Conservation (phyloP, 257 asterid species). For the Solanum appendiculatum region DNA sequence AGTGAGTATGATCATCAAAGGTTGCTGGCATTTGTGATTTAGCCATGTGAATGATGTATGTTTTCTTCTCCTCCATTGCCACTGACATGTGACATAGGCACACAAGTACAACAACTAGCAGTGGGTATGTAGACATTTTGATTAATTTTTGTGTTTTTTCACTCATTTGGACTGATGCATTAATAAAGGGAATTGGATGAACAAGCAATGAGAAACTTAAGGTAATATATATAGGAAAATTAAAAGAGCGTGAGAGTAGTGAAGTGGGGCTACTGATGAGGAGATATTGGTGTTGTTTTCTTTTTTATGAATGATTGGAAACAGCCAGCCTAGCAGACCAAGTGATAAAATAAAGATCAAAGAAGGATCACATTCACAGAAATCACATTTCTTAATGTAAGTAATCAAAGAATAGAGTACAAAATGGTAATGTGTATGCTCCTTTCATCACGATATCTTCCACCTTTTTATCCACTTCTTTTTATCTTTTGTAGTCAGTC, state of each 20-base stretch:
- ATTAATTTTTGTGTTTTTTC: neutral
- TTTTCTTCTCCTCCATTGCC: constrained; percentile 17
- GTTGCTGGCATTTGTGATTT: constrained; percentile 58
- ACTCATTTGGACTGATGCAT: neutral
- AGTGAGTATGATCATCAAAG: constrained; percentile 41
- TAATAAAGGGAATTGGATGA: neutral
- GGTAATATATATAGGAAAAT: neutral
- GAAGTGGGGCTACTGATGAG: neutral
- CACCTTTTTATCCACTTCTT: neutral
- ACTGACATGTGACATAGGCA: constrained; percentile 6
- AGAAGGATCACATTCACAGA: neutral
- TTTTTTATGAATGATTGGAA: neutral
- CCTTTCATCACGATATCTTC: neutral
- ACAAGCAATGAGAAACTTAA: constrained; percentile 1
- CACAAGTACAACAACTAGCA: constrained; percentile 8
- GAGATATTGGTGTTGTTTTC: neutral
- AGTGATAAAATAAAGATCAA: neutral
- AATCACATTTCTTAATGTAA: neutral
- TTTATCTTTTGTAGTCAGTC: neutral
- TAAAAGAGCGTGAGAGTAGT: neutral
- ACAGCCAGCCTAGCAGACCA: neutral
- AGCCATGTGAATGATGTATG: constrained; percentile 84
- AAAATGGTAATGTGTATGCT: neutral
- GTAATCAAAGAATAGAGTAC: neutral
- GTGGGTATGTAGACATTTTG: neutral